Evolutionary conservation across 2,329 filamentous ascomycete species (phyloP).

Genomic region (Diplocarpon mali): DNA sequence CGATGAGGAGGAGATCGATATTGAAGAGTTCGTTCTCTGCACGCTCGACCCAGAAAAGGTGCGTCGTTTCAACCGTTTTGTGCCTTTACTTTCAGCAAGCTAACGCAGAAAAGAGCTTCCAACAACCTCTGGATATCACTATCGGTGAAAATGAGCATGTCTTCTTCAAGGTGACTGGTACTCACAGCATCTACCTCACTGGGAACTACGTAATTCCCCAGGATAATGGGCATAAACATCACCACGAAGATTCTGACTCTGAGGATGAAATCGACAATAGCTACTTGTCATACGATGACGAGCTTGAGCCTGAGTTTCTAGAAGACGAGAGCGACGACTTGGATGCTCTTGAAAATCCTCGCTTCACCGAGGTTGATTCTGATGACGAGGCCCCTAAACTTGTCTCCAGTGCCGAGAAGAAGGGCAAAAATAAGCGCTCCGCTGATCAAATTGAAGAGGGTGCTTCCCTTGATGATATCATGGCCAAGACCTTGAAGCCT

Average conservation of each 20-base stretch:
- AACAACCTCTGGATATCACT: slow-evolving; percentile 90
- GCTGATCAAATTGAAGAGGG: slow-evolving; percentile 58
- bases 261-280: slow-evolving; percentile 60
- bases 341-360: slow-evolving; percentile 66
- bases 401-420: slow-evolving; percentile 34
- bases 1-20: slow-evolving; percentile 50
- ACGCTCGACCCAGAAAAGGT: slow-evolving; percentile 90
- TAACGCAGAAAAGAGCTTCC: slow-evolving; percentile 62
- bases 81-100: slow-evolving; percentile 1
- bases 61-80: slow-evolving; percentile 33
- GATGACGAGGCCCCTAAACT: slow-evolving; percentile 64
- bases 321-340: slow-evolving; percentile 65
- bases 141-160: slow-evolving; percentile 80
- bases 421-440: slow-evolving; percentile 89
- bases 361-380: slow-evolving; percentile 72
- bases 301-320: slow-evolving; percentile 46
- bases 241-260: slow-evolving; percentile 50
- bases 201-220: slow-evolving; percentile 85
- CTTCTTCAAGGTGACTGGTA: slow-evolving; percentile 85
- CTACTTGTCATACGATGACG: slow-evolving; percentile 70
- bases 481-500: slow-evolving; percentile 58
- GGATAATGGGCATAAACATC: slow-evolving; percentile 41
- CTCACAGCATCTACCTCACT: slow-evolving; percentile 82
- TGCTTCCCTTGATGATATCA: slow-evolving; percentile 71
- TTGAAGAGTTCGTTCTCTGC: slow-evolving; percentile 90